A percentile compares a stretch with the other conserved stretches of the same genome.
Conservation (phyloP, 1,284 basidiomycete genomes). For the Pseudozyma sp. region DNA sequence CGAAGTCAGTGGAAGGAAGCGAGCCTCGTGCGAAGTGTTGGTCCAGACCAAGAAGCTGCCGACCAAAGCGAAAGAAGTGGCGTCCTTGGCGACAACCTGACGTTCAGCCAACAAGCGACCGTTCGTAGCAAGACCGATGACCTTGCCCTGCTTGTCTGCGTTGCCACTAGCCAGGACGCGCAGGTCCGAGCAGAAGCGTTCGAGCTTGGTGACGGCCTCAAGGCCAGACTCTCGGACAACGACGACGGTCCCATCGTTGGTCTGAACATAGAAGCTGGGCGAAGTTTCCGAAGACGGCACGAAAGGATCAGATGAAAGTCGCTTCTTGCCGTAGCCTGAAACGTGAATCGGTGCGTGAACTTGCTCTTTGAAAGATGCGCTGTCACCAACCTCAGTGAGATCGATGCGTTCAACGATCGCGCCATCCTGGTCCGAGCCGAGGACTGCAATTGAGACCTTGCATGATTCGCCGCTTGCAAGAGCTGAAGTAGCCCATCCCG, state of each 20-base stretch:
- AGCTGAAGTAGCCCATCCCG: slow-evolving; percentile 26
- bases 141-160: slow-evolving; percentile 9
- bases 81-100: slow-evolving; percentile 74
- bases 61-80: slow-evolving; percentile 84
- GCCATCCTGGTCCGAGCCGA: slow-evolving; percentile 20
- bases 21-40: slow-evolving; percentile 83
- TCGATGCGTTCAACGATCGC: slow-evolving; percentile 14
- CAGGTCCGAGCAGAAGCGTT: slow-evolving; percentile 39
- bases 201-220: slow-evolving; percentile 30
- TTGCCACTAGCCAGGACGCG: slow-evolving; percentile 27
- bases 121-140: slow-evolving; percentile 76
- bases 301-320: slow-evolving; percentile 34
- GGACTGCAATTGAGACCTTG: slow-evolving; percentile 42
- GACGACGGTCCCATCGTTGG: slow-evolving; percentile 31
- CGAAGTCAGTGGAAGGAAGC: slow-evolving; percentile 77
- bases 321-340: slow-evolving; percentile 17
- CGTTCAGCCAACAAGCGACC: slow-evolving; percentile 76
- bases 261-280: slow-evolving; percentile 43
- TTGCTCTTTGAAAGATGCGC: slow-evolving; percentile 4
- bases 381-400: slow-evolving; percentile 8
- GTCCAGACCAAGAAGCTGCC: slow-evolving; percentile 88
- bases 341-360: background rate
- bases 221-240: background rate
- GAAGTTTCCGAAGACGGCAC: slow-evolving; percentile 14
- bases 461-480: slow-evolving; percentile 9